These are phyloP conservation scores for Pythium pyrilobum DNA, from an alignment of 352 stramenopile species.

Conservation along the genomic window DNA sequence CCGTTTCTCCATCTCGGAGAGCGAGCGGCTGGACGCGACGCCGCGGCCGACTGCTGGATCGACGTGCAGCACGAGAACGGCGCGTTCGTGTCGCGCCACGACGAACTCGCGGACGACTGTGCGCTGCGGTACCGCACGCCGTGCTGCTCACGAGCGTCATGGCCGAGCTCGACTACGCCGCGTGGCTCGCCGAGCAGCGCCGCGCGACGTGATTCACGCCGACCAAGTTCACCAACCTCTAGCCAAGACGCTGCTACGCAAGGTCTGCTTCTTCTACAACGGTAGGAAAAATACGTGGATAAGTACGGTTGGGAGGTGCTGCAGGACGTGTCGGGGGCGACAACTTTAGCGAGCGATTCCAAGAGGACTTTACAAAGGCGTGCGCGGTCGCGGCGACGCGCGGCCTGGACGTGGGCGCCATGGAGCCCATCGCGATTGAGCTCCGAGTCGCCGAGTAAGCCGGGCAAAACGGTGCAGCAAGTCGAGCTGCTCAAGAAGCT, in stretches of 20 bases:
- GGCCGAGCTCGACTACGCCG: neutral
- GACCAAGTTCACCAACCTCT: constrained; percentile 1
- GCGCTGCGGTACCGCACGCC: neutral
- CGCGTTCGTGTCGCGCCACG: neutral
- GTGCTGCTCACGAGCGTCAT: constrained; percentile 2
- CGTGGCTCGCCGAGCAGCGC: constrained; percentile 4
- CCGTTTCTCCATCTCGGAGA: neutral
- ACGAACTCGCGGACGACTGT: neutral
- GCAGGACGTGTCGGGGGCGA: neutral
- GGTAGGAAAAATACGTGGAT: neutral
- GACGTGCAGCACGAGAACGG: constrained; percentile 6
- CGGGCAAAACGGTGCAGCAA: neutral
- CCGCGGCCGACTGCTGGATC: constrained; percentile 6
- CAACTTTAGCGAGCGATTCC: neutral
- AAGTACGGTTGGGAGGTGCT: constrained; percentile 1
- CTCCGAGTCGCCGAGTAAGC: neutral
- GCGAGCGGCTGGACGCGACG: constrained; percentile 1
- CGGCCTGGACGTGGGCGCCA: neutral
- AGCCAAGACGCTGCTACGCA: neutral
- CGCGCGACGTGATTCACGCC: neutral
- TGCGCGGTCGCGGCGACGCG: neutral
- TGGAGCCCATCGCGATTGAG: constrained; percentile 3
- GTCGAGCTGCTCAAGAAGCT: neutral
- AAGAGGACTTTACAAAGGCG: neutral
- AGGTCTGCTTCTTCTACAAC: neutral